Base-by-base conservation (phyloP, 1,284 basidiomycete genomes). In the Bondarzewia mesenterica region DNA sequence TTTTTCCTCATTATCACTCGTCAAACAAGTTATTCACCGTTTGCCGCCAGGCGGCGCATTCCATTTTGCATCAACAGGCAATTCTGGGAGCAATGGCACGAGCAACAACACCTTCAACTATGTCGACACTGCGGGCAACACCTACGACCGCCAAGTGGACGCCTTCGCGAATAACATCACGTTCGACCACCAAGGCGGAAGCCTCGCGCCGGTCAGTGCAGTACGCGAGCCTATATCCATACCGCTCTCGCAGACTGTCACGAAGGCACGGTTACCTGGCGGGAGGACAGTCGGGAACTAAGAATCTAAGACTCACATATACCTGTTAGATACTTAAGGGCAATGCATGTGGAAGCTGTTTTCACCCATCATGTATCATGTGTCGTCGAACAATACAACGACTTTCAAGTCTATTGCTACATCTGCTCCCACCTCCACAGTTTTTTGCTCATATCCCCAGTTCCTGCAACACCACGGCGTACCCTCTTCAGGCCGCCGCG, bases 71-170 rank as follows among this genome's bases (percentile, higher is more conserved):
- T 51, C 71, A 5, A 63, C 64, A 1, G 75, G 78, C 5, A 81
- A 80, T 61, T 70, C 52, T 18, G 83, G 80, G 0, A 43, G 38
- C 4, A 85, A 84, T 51, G 85, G 84, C 36, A 84, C 80, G 2
- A 85, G 69, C 61, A 77, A 74, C 61, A 87, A 88, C 61, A 75
- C 73, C 7, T 80, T 88, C 63, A 64, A 60, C 40, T 89, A 88
- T 57, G 53, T 60, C 8, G 84, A 89, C 59, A 54, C 59, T 20
- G 61, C 62, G 7, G 80, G 79, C 41, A 82, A 87, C 62, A 84
- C 82, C 0, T 89, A 74, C 61, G 63, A 65, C 45, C 70, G 85
- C 47, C 58, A 69, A 25, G 84, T 89, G 47, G 70, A 77, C 50
- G 79, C 82, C 2, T 73, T 72, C 7, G 67, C 75, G 55, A 76